Evolutionary conservation across 2,329 filamentous ascomycete species (phyloP).

Genomic region (Akanthomyces dipterigenus): DNA sequence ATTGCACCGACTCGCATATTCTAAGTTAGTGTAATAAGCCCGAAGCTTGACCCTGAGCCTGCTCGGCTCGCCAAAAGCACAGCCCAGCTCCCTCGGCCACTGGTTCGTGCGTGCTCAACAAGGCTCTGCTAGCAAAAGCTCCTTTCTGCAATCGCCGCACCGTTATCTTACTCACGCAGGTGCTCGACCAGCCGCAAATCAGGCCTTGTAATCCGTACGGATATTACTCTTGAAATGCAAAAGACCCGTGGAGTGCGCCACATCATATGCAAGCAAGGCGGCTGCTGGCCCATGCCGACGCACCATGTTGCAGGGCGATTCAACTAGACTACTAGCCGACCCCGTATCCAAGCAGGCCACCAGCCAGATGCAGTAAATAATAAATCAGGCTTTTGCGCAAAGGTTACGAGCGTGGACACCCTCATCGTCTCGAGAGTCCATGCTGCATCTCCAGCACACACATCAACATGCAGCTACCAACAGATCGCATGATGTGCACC

Average conservation of each 20-base stretch:
- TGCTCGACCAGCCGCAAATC: neutral
- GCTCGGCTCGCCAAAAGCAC: neutral
- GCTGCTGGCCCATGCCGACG: neutral
- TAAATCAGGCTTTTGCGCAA: neutral
- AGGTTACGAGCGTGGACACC: neutral
- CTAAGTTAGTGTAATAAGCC: neutral
- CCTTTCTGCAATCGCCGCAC: neutral
- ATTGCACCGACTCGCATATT: neutral
- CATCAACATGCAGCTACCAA: neutral
- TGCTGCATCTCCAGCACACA: neutral
- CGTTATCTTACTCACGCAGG: neutral
- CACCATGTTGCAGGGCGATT: neutral
- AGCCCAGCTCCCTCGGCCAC: neutral
- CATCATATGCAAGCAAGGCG: neutral
- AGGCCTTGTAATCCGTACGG: neutral
- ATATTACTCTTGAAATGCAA: neutral
- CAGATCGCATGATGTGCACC: neutral
- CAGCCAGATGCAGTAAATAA: no score
- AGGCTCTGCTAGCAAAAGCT: neutral
- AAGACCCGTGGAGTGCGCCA: neutral
- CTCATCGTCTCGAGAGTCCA: neutral
- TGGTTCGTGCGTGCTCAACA: neutral
- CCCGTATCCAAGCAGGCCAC: neutral
- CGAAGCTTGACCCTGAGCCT: slow-evolving; percentile 2
- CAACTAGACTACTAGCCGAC: neutral